These are phyloP conservation scores for Botrytis tulipae DNA, from an alignment of 2,329 filamentous ascomycete genomes.

Conservation along the genomic window DNA sequence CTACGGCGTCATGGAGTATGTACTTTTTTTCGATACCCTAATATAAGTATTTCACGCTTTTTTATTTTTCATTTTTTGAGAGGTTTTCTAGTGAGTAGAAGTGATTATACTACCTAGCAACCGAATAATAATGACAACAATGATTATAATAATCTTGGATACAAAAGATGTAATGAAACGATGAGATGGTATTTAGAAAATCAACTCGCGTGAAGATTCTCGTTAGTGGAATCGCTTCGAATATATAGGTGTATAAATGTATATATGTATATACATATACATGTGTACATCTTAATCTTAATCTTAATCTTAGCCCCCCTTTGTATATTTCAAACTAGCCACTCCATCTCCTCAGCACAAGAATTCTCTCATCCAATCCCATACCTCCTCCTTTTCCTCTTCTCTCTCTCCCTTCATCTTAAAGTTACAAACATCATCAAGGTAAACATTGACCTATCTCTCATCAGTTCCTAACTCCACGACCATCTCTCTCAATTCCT, in stretches of 20 bases:
- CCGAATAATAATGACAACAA: too few species aligned
- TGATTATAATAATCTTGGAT: background rate
- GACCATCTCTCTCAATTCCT: background rate
- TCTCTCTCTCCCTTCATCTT: background rate
- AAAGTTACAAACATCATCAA: background rate
- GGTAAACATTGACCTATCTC: conserved; percentile 1
- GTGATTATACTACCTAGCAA: too few species aligned
- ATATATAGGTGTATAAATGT: background rate
- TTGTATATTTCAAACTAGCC: background rate
- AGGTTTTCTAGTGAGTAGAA: background rate
- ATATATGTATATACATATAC: background rate
- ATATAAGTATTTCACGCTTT: background rate
- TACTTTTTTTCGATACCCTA: background rate
- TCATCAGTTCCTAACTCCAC: background rate
- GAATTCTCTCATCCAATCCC: background rate
- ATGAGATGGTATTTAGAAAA: background rate
- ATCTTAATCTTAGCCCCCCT: background rate
- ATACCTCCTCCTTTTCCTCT: too few species aligned
- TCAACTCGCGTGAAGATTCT: rapidly evolving
- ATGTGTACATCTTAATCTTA: background rate
- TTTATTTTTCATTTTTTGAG: background rate
- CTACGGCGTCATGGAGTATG: background rate
- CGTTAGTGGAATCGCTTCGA: background rate
- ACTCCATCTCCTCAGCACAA: background rate
- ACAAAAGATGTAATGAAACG: background rate